Conservation (phyloP, 176 grass and related monocot species). For the Oryza longistaminata region DNA sequence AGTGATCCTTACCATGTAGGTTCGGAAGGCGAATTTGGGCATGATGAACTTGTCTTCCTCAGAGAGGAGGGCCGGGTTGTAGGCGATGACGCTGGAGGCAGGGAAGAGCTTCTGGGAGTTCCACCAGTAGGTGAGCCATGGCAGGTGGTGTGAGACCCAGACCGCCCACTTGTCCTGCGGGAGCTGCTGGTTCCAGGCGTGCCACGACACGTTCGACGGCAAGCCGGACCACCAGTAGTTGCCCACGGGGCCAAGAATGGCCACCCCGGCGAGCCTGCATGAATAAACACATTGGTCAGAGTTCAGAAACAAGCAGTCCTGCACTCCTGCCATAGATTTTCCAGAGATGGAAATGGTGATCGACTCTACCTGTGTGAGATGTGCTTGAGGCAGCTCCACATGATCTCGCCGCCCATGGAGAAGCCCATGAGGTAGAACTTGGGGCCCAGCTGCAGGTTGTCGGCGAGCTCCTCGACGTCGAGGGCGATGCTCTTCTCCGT, state of each 20-base stretch:
- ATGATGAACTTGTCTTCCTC: slow-evolving; percentile 56
- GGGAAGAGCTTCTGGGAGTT: slow-evolving; percentile 73
- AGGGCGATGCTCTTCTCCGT: slow-evolving; percentile 55
- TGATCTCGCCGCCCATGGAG: slow-evolving; percentile 81
- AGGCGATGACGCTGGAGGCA: slow-evolving; percentile 54
- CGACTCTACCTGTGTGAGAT: slow-evolving; percentile 63
- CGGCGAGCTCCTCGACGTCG: slow-evolving; percentile 72
- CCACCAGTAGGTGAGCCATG: slow-evolving; percentile 94
- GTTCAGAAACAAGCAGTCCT: too few species aligned
- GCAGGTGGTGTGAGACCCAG: slow-evolving; percentile 67
- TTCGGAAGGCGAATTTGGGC: slow-evolving; percentile 26
- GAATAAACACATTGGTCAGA: background rate
- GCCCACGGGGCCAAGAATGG: slow-evolving; percentile 54
- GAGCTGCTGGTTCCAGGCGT: slow-evolving; percentile 64
- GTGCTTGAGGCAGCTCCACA: slow-evolving; percentile 80
- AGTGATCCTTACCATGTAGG: slow-evolving; percentile 39
- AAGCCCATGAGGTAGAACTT: slow-evolving; percentile 67
- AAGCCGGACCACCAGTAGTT: slow-evolving; percentile 90
- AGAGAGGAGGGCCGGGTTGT: slow-evolving; percentile 46
- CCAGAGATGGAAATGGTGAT: background rate
- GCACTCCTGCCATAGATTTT: background rate
- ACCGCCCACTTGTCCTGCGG: slow-evolving; percentile 66
- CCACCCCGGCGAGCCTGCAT: slow-evolving; percentile 64
- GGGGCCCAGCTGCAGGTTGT: slow-evolving; percentile 59
- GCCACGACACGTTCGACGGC: slow-evolving; percentile 57